Evolutionary conservation across 352 stramenopile genomes (phyloP).

Genomic region (Phytophthora rubi): DNA sequence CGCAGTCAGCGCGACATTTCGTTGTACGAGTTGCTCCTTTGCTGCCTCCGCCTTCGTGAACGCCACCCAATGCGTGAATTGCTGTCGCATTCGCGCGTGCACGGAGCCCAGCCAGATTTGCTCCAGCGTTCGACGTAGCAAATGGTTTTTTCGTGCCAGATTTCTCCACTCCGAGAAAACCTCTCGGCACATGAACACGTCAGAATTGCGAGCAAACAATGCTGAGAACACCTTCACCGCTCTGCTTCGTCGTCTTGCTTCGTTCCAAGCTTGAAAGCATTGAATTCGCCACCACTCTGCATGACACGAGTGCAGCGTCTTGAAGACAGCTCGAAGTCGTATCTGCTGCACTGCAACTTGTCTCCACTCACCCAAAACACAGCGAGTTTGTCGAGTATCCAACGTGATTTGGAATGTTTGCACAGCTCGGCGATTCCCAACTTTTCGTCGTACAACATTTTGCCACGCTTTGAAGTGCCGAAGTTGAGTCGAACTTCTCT

Average conservation of each 20-base stretch:
- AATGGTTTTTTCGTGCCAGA: conserved; percentile 21
- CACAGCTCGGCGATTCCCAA: conserved; percentile 5
- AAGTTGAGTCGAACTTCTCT: conserved; percentile 1
- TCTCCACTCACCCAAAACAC: conserved; percentile 16
- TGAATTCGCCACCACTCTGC: conserved; percentile 15
- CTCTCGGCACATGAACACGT: conserved; percentile 12
- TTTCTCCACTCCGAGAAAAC: conserved; percentile 35
- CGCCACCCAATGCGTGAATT: conserved; percentile 47
- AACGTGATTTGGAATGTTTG: conserved; percentile 8
- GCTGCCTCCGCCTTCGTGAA: conserved; percentile 12
- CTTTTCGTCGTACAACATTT: conserved; percentile 4
- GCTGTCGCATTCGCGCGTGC: conserved; percentile 35
- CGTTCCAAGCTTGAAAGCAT: conserved; percentile 35
- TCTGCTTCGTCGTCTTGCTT: conserved; percentile 13
- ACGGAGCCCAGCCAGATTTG: conserved; percentile 52
- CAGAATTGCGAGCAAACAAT: conserved; percentile 13
- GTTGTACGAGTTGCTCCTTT: conserved; percentile 30
- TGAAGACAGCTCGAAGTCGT: conserved; percentile 14
- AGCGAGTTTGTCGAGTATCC: conserved; percentile 4
- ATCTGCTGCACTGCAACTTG: conserved; percentile 18
- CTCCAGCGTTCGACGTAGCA: conserved; percentile 44
- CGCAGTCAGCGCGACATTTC: conserved; percentile 32
- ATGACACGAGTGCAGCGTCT: conserved; percentile 14
- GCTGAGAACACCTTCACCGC: conserved; percentile 31
- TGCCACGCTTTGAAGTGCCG: conserved; percentile 30